These are phyloP conservation scores for Botrytis fragariae DNA, from an alignment of 2,329 filamentous ascomycete genomes.

Conservation along the genomic window DNA sequence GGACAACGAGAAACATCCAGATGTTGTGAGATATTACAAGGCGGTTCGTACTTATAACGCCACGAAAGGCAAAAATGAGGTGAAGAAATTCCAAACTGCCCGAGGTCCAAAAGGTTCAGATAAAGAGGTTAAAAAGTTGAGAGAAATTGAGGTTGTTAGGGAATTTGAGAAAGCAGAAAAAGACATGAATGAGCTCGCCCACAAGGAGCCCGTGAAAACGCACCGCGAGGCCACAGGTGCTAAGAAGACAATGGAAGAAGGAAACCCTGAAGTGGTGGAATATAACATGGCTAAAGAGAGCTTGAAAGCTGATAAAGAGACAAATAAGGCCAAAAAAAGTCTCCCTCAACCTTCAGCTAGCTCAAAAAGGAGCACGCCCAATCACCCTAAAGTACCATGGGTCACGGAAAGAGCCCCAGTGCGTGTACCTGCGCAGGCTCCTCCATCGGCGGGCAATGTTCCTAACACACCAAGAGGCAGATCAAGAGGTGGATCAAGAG, in stretches of 20 bases:
- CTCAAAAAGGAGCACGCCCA: too few species aligned
- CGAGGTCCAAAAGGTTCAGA: background rate
- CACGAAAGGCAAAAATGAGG: too few species aligned
- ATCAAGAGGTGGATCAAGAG: background rate
- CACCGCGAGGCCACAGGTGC: background rate
- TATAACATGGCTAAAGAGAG: too few species aligned
- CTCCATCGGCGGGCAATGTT: too few species aligned
- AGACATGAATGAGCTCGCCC: background rate
- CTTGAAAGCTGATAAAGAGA: background rate
- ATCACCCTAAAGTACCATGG: too few species aligned
- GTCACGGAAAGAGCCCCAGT: too few species aligned
- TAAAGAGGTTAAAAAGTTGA: background rate
- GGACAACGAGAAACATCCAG: rapidly evolving
- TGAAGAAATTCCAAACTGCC: background rate
- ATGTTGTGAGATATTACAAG: background rate
- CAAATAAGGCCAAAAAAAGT: background rate
- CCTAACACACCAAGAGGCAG: background rate
- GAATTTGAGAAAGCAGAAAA: background rate
- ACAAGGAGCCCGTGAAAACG: rapidly evolving
- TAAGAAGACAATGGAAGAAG: background rate
- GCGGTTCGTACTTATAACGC: rapidly evolving
- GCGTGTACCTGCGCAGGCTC: too few species aligned
- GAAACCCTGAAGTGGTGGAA: too few species aligned
- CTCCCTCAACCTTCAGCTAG: background rate
- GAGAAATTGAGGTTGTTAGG: rapidly evolving